Percentiles rank a stretch among this genome's conserved stretches.
These are phyloP conservation scores for Boletus semigastroideus DNA, from an alignment of 1,284 basidiomycete genomes.

Conservation along the genomic window DNA sequence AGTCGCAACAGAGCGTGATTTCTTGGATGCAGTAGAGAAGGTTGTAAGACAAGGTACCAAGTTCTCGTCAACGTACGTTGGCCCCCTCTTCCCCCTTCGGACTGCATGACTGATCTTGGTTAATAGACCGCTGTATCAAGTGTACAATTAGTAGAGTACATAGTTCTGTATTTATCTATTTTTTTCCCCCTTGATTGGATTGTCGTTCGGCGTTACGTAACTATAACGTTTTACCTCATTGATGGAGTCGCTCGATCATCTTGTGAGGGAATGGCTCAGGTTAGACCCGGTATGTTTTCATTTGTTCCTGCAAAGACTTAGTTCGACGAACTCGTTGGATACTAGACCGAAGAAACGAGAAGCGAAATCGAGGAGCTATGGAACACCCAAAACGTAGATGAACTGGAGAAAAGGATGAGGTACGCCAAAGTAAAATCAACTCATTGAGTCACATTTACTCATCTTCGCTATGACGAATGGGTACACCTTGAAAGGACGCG, in stretches of 20 bases:
- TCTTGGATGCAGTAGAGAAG: conserved; percentile 97
- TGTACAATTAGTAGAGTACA: conserved; percentile 58
- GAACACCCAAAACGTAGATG: conserved; percentile 42
- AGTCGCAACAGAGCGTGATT: conserved; percentile 97
- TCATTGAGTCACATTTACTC: neutral
- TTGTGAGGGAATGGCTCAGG: conserved; percentile 57
- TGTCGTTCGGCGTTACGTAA: too few species aligned
- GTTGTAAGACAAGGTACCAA: conserved; percentile 97
- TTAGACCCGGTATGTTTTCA: conserved; percentile 46
- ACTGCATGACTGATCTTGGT: conserved; percentile 14
- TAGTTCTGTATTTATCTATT: conserved; percentile 18
- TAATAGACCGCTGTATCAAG: conserved; percentile 65
- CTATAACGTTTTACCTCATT: too few species aligned
- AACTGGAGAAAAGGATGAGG: conserved; percentile 63
- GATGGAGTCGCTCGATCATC: conserved; percentile 42
- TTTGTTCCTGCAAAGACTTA: neutral
- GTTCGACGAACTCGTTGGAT: neutral
- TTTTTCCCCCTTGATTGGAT: conserved; percentile 2
- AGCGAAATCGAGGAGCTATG: conserved; percentile 54
- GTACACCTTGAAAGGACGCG: conserved; percentile 45
- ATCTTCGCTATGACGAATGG: neutral
- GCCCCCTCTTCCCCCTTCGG: neutral
- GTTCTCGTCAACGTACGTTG: conserved; percentile 60
- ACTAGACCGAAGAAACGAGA: conserved; percentile 55
- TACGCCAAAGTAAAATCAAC: conserved; percentile 22